Evolutionary conservation across 805 yeast species (phyloP).

Genomic region (Pachysolen tannophilus): DNA sequence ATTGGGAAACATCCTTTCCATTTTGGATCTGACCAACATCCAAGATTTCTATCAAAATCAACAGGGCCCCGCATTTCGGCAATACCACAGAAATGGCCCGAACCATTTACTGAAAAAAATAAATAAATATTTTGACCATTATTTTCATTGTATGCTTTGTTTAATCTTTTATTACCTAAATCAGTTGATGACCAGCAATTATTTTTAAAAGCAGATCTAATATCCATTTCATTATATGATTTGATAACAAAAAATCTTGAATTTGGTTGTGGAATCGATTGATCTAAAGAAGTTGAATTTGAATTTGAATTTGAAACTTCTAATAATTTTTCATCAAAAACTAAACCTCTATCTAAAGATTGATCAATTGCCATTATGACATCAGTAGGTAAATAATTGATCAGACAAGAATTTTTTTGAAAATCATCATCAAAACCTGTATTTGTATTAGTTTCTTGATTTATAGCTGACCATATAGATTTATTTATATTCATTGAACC

Average conservation of each 20-base stretch:
- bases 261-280: too few relatives aligned
- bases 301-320: too few relatives aligned
- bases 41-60: constrained; percentile 28
- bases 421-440: too few relatives aligned
- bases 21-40: constrained; percentile 40
- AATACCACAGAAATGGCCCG: constrained; percentile 51
- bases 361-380: too few relatives aligned
- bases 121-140: constrained; percentile 31
- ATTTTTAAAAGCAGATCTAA: constrained; percentile 38
- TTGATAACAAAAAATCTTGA: constrained; percentile 40
- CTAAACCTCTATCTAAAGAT: too few relatives aligned
- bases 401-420: too few relatives aligned
- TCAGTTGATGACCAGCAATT: constrained; percentile 55
- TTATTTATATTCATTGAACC: too few relatives aligned
- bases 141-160: constrained; percentile 28
- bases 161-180: constrained; percentile 44
- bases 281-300: too few relatives aligned
- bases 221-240: constrained; percentile 40
- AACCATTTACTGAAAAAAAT: constrained; percentile 50
- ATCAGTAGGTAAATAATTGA: too few relatives aligned
- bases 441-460: too few relatives aligned
- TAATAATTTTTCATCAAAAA: too few relatives aligned
- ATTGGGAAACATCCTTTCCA: constrained; percentile 49
- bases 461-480: too few relatives aligned
- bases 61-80: constrained; percentile 40